Percentiles rank a stretch among this genome's conserved stretches.
Evolutionary conservation across 192 early-diverging fungal genomes (phyloP).

Genomic region (Umbelopsis ramanniana): DNA sequence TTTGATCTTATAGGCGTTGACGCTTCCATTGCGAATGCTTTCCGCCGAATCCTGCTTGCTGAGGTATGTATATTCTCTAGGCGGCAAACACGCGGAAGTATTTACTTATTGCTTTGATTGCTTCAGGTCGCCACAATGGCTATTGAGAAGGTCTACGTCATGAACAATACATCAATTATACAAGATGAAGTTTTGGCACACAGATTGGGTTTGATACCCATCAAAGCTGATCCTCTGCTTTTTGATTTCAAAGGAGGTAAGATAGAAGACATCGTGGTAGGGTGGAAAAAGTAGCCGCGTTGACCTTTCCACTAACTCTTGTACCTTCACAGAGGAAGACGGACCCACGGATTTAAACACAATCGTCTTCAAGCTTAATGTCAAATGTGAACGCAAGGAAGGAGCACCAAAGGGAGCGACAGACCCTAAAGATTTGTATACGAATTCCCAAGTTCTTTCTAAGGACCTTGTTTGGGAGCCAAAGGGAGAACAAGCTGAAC

Average conservation of each 20-base stretch:
- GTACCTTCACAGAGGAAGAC: conserved; percentile 54
- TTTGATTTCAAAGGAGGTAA: conserved; percentile 78
- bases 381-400: conserved; percentile 71
- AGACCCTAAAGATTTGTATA: conserved; percentile 75
- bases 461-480: conserved; percentile 82
- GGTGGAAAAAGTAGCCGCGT: not conserved
- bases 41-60: conserved; percentile 91
- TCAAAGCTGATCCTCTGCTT: conserved; percentile 78
- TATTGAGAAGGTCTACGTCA: conserved; percentile 90
- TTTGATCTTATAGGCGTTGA: conserved; percentile 96
- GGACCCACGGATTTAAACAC: conserved; percentile 92
- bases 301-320: not conserved
- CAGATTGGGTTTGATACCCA: conserved; percentile 90
- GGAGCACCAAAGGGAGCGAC: conserved; percentile 64
- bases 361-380: conserved; percentile 84
- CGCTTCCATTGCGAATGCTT: conserved; percentile 92
- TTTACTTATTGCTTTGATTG: not conserved
- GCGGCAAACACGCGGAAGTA: not conserved
- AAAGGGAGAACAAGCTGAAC: conserved; percentile 85
- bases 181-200: conserved; percentile 94
- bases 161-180: conserved; percentile 90
- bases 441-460: conserved; percentile 73
- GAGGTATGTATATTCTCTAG: conserved; percentile 57
- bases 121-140: conserved; percentile 92
- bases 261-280: not conserved